Conservation (phyloP, 2,329 filamentous ascomycete genomes). For the Colletotrichum chrysophilum region DNA sequence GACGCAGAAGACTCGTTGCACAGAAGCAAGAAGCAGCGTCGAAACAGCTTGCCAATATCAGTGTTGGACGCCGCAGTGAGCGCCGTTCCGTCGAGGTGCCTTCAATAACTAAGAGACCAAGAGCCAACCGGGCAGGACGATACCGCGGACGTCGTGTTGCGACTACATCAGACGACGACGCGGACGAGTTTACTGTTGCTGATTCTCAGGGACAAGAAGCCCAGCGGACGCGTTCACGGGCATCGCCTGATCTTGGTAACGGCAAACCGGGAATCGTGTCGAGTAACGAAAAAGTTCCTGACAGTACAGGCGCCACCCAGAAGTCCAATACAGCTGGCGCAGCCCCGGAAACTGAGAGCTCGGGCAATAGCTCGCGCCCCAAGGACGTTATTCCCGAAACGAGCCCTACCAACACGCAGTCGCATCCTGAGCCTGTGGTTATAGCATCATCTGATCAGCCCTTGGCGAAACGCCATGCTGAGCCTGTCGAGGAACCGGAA, state of each 20-base stretch:
- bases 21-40: conserved; percentile 44
- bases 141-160: background rate
- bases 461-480: background rate
- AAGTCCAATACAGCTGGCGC: background rate
- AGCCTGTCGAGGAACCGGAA: background rate
- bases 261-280: background rate
- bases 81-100: background rate
- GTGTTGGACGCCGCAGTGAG: conserved; percentile 26
- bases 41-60: conserved; percentile 46
- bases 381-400: conserved; percentile 34
- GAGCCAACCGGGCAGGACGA: background rate
- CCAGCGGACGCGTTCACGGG: background rate
- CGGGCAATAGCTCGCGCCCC: conserved; percentile 12
- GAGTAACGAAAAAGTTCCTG: conserved; percentile 15
- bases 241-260: background rate
- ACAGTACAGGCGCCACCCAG: conserved; percentile 12
- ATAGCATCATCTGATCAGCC: background rate
- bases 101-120: background rate
- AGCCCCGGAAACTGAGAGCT: conserved; percentile 5
- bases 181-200: conserved; percentile 18
- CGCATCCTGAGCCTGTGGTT: background rate
- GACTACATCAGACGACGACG: conserved; percentile 10
- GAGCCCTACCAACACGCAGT: conserved; percentile 28
- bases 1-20: conserved; percentile 41
- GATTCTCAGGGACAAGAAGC: conserved; percentile 19